Base-by-base conservation (phyloP, 495 filamentous ascomycete species). In the Aspergillus conjunctus region DNA sequence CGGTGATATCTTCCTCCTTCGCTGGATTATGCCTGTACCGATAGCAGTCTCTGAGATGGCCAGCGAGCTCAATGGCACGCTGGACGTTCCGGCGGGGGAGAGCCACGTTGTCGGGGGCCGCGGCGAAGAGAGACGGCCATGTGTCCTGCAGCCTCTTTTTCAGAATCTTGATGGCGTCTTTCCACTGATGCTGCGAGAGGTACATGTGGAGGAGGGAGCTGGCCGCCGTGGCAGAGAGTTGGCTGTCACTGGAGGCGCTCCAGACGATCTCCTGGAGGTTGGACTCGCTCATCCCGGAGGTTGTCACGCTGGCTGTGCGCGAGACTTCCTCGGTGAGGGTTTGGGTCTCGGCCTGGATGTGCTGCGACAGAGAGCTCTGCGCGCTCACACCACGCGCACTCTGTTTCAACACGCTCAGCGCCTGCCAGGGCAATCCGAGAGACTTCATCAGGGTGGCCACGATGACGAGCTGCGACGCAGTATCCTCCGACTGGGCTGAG, bases 361-460 rank as follows among this genome's bases (percentile, higher is more conserved):
- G 49, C 50, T 0, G 33, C 3, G n/a, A 43, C 18, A 41, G 33
- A 12, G 71, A 67, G 26, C 71, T 73, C 21, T 71, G 61, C 14
- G 56, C 58, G 58, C 63, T 71, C 43, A 56, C 71, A 10, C 31
- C 18, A 44, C 72, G 68, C 5, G 67, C 43, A 43, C 68, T 69
- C 26, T 71, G 67, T 64, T 72, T 75, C 62, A 70, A 73, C 45
- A 77, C 72, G 4, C 62, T 67, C 18, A 77, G 62, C 21, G 73
- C 71, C 20, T 71, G 52, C 39, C 63, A 62, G 12, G 68, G 68
- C 26, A 77, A 51, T 1, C 69, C 67, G 7, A 77, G 71, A 15
- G 67, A 59, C 10, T 68, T 66, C 74, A 77, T 77, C 20, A 73
- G 55, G 48, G 66, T 68, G 21, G 74, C 74, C 15, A 77, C 67